These are phyloP conservation scores for Wallacemonas sp. DNA, from an alignment of 208 protist species.

Conservation along the genomic window DNA sequence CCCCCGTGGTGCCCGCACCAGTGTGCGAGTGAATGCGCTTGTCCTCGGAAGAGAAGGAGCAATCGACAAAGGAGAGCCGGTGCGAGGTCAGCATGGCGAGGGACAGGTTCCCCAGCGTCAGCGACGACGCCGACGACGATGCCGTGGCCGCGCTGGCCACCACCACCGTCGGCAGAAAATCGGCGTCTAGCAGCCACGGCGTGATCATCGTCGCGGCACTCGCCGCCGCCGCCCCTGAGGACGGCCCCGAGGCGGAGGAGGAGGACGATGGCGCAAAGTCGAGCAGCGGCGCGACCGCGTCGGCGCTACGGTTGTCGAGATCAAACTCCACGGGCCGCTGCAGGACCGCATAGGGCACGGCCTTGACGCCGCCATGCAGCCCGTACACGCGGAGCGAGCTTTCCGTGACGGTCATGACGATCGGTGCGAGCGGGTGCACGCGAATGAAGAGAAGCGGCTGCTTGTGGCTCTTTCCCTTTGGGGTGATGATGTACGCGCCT, in stretches of 20 bases:
- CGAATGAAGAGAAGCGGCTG: constrained; percentile 24
- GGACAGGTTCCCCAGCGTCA: constrained; percentile 5
- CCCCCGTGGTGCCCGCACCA: neutral
- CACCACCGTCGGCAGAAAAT: constrained; percentile 23
- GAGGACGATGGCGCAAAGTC: constrained; percentile 9
- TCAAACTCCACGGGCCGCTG: constrained; percentile 1
- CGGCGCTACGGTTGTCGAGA: neutral
- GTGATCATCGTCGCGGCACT: no score
- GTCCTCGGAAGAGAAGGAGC: constrained; percentile 18
- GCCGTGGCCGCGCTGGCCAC: neutral
- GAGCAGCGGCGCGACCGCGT: constrained; percentile 10
- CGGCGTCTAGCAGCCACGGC: constrained; percentile 25
- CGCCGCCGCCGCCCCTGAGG: neutral
- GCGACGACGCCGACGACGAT: neutral
- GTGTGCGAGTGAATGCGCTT: constrained; percentile 2
- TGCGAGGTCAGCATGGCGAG: constrained; percentile 28
- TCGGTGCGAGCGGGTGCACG: constrained; percentile 40
- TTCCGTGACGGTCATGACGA: constrained; percentile 27
- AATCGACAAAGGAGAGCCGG: constrained; percentile 16
- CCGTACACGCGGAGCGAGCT: constrained; percentile 32
- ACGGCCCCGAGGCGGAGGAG: neutral
- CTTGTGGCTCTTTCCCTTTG: constrained; percentile 2
- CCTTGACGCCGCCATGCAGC: constrained; percentile 12
- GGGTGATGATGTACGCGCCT: constrained; percentile 34
- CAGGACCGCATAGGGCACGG: constrained; percentile 13